phyloP scores from a whole-genome alignment of 2,329 filamentous ascomycete species.

The Paramyrothecium roridum region DNA sequence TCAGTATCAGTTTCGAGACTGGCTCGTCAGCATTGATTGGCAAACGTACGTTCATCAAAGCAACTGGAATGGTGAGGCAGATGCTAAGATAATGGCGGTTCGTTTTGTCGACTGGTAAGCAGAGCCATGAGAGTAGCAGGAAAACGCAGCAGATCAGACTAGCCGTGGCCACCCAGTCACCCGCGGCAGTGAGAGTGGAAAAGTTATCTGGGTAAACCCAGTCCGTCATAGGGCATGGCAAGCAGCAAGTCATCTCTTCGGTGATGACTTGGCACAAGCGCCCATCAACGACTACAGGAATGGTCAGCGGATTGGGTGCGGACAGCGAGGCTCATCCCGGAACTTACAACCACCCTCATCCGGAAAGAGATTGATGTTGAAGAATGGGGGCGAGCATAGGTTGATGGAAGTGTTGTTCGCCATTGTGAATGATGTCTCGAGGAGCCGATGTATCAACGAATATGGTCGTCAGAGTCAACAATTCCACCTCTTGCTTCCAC shows the following conservation, averaged over 20 bases:
- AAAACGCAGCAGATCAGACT: conserved; percentile 71
- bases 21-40: conserved; percentile 1
- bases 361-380: conserved; percentile 60
- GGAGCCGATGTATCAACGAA: neutral
- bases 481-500: neutral
- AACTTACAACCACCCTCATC: conserved; percentile 60
- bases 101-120: conserved; percentile 83
- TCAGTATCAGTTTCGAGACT: conserved; percentile 11
- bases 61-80: conserved; percentile 72
- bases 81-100: conserved; percentile 91
- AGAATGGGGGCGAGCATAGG: conserved; percentile 66
- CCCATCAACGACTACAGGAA: conserved; percentile 53
- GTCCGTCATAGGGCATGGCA: conserved; percentile 84
- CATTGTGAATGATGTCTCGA: conserved; percentile 16
- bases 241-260: conserved; percentile 65
- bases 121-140: conserved; percentile 73
- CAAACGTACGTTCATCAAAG: conserved; percentile 72
- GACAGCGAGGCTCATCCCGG: neutral
- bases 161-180: conserved; percentile 81
- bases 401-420: conserved; percentile 35
- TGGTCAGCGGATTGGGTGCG: conserved; percentile 5
- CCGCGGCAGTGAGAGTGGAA: conserved; percentile 54
- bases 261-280: conserved; percentile 48
- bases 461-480: neutral
- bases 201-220: conserved; percentile 68